phyloP scores from a whole-genome alignment of 805 yeast genomes.

The Candida berthetii region DNA sequence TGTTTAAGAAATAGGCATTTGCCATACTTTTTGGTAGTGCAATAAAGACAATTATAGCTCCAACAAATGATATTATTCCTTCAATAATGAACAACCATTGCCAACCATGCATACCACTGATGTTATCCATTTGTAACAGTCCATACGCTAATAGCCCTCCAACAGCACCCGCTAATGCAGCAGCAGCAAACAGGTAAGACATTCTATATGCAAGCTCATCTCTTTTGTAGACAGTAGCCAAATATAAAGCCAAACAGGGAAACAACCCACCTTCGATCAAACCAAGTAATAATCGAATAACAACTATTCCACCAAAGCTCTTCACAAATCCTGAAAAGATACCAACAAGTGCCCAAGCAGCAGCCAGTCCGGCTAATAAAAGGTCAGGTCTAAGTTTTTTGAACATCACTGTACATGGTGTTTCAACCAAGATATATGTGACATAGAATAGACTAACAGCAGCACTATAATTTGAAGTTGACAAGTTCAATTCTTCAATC shows the following conservation, averaged over 20 bases:
- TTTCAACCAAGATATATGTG: conserved; percentile 34
- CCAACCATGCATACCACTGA: conserved; percentile 36
- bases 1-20: conserved; percentile 32
- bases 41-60: conserved; percentile 25
- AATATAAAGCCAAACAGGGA: conserved; percentile 40
- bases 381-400: conserved; percentile 30
- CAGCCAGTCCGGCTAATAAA: conserved; percentile 22
- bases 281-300: conserved; percentile 44
- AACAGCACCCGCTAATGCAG: conserved; percentile 38
- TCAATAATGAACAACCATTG: conserved; percentile 46
- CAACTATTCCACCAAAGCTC: conserved; percentile 35
- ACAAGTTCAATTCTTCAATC: conserved; percentile 30
- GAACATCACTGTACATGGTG: conserved; percentile 31
- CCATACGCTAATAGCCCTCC: conserved; percentile 50
- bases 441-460: conserved; percentile 40
- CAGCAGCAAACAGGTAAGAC: conserved; percentile 17
- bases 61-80: conserved; percentile 35
- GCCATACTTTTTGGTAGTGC: conserved; percentile 34
- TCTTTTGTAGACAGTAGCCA: conserved; percentile 41
- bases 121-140: conserved; percentile 31
- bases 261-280: conserved; percentile 45
- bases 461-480: conserved; percentile 32
- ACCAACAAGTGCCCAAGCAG: conserved; percentile 28
- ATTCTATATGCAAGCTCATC: conserved; percentile 42
- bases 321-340: conserved; percentile 34